Evolutionary conservation across 345 rosid genomes (phyloP).

Genomic region (Pelargonium nanum): DNA sequence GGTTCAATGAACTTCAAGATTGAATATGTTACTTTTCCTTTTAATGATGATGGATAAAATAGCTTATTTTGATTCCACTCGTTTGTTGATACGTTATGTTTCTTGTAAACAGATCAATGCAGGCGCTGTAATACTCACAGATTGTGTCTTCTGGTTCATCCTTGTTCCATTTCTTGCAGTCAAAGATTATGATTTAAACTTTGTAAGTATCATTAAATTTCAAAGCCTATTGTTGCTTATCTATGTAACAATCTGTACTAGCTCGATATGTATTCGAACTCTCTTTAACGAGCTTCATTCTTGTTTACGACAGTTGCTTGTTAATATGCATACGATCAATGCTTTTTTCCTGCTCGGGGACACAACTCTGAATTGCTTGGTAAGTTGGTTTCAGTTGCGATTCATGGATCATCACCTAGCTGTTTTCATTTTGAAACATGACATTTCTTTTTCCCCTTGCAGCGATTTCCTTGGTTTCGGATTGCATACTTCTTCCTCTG

Average conservation of each 20-base stretch:
- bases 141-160: constrained; percentile 87
- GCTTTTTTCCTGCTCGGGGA: constrained; percentile 71
- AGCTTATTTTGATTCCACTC: not conserved
- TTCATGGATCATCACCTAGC: not conserved
- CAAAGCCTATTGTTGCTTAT: not conserved
- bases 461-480: constrained; percentile 83
- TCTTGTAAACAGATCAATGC: constrained; percentile 66
- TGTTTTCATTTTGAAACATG: not conserved
- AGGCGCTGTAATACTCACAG: constrained; percentile 96
- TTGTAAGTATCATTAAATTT: constrained; percentile 52
- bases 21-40: not conserved
- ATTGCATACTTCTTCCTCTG: constrained; percentile 81
- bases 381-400: constrained; percentile 14
- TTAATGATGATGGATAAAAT: not conserved
- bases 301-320: constrained; percentile 41
- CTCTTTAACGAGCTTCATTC: not conserved
- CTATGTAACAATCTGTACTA: too few species aligned
- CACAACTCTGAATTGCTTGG: constrained; percentile 73
- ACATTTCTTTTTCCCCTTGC: constrained; percentile 12
- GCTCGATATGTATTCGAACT: too few species aligned
- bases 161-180: constrained; percentile 79
- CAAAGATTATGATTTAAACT: constrained; percentile 55
- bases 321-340: constrained; percentile 78
- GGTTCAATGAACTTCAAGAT: too few species aligned
- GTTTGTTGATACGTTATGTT: constrained; percentile 4